These are phyloP conservation scores for Wickerhamiella brachini DNA, from an alignment of 805 yeast species.

Conservation along the genomic window DNA sequence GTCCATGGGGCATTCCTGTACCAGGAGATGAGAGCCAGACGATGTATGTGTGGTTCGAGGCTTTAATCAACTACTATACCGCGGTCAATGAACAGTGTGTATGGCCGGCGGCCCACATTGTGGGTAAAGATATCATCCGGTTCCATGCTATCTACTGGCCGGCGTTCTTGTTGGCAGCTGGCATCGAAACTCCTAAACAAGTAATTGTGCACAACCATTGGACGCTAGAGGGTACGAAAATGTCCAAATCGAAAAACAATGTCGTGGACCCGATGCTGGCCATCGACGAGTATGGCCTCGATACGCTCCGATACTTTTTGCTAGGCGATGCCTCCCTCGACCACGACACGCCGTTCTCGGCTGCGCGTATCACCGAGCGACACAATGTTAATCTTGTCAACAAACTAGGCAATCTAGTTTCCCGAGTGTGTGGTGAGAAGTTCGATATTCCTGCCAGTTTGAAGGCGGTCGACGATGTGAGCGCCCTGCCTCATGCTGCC, in stretches of 20 bases:
- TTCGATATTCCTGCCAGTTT: slow-evolving; percentile 34
- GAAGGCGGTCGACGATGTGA: slow-evolving; percentile 1
- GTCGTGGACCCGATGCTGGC: slow-evolving; percentile 82
- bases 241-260: slow-evolving; percentile 88
- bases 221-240: slow-evolving; percentile 77
- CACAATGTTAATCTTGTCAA: slow-evolving; percentile 46
- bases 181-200: slow-evolving; percentile 50
- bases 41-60: slow-evolving; percentile 96
- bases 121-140: slow-evolving; percentile 82
- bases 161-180: slow-evolving; percentile 73
- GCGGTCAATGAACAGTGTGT: slow-evolving; percentile 9
- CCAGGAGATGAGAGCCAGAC: slow-evolving; percentile 64
- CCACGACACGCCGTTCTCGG: slow-evolving; percentile 68
- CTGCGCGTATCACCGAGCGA: slow-evolving; percentile 35
- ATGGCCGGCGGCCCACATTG: slow-evolving; percentile 68
- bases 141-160: slow-evolving; percentile 97
- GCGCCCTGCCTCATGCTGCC: background rate
- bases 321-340: slow-evolving; percentile 62
- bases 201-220: slow-evolving; percentile 90
- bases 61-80: slow-evolving; percentile 72
- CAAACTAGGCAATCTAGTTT: slow-evolving; percentile 68
- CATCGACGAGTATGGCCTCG: slow-evolving; percentile 47
- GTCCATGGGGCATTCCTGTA: slow-evolving; percentile 82
- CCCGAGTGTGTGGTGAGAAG: slow-evolving; percentile 58
- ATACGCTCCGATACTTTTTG: slow-evolving; percentile 51